Percentiles rank a stretch among this genome's conserved stretches.
phyloP scores from a whole-genome alignment of 208 protist genomes.

The Kentomonas sorsogonicus region DNA sequence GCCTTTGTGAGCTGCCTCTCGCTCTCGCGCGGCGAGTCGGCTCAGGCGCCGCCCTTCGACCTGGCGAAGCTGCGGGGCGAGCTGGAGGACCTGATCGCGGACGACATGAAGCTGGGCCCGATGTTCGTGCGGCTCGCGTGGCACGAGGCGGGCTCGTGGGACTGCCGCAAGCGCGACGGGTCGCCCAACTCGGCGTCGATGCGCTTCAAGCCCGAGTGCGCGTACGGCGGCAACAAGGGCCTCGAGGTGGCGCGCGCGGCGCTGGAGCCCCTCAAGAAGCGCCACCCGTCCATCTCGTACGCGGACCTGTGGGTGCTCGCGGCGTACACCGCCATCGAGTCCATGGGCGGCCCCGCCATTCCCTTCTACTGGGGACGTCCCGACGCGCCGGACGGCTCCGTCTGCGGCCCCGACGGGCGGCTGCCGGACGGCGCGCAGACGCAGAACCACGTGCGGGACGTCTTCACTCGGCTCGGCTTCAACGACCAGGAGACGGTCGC shows the following conservation, averaged over 20 bases:
- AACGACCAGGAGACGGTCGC: slow-evolving; percentile 92
- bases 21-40: too few species aligned
- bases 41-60: slow-evolving; percentile 50
- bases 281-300: slow-evolving; percentile 88
- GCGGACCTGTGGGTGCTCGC: slow-evolving; percentile 91
- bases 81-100: slow-evolving; percentile 47
- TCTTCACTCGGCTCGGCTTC: slow-evolving; percentile 91
- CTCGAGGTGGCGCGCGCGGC: slow-evolving; percentile 71
- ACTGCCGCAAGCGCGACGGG: slow-evolving; percentile 57
- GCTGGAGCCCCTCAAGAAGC: slow-evolving; percentile 86
- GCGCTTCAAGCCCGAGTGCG: slow-evolving; percentile 75
- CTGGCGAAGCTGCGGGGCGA: slow-evolving; percentile 34
- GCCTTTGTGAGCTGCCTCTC: slow-evolving; percentile 37
- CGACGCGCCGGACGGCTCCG: slow-evolving; percentile 67
- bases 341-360: slow-evolving; percentile 88
- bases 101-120: slow-evolving; percentile 48
- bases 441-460: slow-evolving; percentile 69
- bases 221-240: slow-evolving; percentile 80
- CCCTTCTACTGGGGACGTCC: slow-evolving; percentile 75
- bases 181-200: slow-evolving; percentile 67
- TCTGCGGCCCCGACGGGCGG: slow-evolving; percentile 71
- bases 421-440: slow-evolving; percentile 83
- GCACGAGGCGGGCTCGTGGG: slow-evolving; percentile 69
- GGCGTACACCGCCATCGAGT: slow-evolving; percentile 87
- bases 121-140: slow-evolving; percentile 72